Evolutionary conservation across 108 stramenopile genomes (phyloP).

Genomic region (Cyclotella kingstonii): DNA sequence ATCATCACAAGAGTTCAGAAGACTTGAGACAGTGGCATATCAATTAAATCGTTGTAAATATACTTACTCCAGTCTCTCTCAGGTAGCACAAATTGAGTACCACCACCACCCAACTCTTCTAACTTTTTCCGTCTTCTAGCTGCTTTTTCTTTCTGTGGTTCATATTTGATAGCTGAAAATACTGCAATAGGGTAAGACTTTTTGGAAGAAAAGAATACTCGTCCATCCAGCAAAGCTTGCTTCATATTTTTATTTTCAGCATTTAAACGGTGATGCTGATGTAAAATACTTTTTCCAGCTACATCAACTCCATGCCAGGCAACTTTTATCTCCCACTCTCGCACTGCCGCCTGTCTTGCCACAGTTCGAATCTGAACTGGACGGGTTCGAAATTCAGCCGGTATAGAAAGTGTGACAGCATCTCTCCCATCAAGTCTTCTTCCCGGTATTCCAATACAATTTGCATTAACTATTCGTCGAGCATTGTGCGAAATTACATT

Average conservation of each 20-base stretch:
- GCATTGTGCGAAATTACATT: background rate
- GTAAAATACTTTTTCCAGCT: constrained; percentile 3
- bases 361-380: constrained; percentile 48
- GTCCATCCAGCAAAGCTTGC: constrained; percentile 68
- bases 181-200: constrained; percentile 72
- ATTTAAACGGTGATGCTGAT: background rate
- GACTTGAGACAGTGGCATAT: background rate
- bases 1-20: background rate
- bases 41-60: no score
- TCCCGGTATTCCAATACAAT: constrained; percentile 51
- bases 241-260: constrained; percentile 13
- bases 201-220: constrained; percentile 72
- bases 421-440: constrained; percentile 75
- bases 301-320: constrained; percentile 47
- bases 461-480: background rate
- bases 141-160: constrained; percentile 84
- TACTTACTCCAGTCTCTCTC: constrained; percentile 73
- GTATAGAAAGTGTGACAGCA: constrained; percentile 56
- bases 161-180: constrained; percentile 79
- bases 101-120: constrained; percentile 85
- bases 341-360: constrained; percentile 61
- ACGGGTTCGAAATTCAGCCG: constrained; percentile 42
- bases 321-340: constrained; percentile 74
- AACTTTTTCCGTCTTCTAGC: constrained; percentile 70
- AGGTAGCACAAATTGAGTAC: constrained; percentile 81